Base-by-base conservation (phyloP, 352 stramenopile genomes). In the Pythium utonaiense region DNA sequence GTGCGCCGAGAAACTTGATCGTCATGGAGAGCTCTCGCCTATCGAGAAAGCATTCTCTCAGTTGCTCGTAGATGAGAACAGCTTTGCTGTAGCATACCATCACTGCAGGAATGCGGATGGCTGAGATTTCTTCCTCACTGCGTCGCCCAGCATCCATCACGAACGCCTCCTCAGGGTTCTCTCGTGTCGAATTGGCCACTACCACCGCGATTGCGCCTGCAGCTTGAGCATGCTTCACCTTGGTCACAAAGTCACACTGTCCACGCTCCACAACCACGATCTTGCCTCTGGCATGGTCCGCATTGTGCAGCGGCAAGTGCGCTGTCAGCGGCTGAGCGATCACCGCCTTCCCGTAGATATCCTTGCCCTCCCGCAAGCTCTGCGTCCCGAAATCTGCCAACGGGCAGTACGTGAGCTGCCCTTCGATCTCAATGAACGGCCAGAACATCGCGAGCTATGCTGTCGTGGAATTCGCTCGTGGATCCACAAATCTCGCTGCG, bases 161-260 rank as follows among this genome's bases (percentile, higher is more conserved):
- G 19, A 93, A 91, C 4, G 80, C 79, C 14, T 74, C 67, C 56
- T 33, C 64, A 49, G 53, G 62, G 64, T 24, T 67, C 55, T 53
- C 45, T 59, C 28, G 41, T 14, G 60, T 56, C 22, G 70, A 64
- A 64, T 93, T 91, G 24, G 77, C 78, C 19, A 94, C 75, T 19
- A 94, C 42, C 38, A 91, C 75, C 0, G 80, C 82, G 38, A 92
- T 38, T 22, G 80, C 83, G 9, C 85, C 82, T 8, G 84, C 84
- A 16, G 71, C 72, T 50, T 94, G 84, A 0, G 77, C 83, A 50
- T 88, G 74, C 17, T 83, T 42, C 38, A 78, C 76, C 60, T 94
- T 94, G 28, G 75, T 79, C n/a, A 91, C 67, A 64, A 93, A 94
- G 69, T 92, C 78, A 64, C 82, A 94, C 27, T 68, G 56, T 9